Conservation (phyloP, 2,329 filamentous ascomycete genomes). For the Metarhizium anisopliae region DNA sequence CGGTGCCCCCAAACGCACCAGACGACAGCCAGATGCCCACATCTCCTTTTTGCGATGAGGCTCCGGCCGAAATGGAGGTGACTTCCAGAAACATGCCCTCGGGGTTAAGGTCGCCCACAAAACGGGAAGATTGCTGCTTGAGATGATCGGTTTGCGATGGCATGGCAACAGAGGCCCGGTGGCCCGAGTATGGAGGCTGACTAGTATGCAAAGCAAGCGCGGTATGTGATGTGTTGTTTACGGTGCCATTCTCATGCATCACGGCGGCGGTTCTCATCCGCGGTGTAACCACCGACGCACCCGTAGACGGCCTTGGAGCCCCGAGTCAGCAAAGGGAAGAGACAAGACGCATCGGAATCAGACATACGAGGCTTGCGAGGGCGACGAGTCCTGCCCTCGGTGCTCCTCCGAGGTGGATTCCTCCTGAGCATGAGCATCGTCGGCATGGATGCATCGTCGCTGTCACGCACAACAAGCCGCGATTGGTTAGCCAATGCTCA, state of each 20-base stretch:
- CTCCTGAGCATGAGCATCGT: slow-evolving; percentile 19
- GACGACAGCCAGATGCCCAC: slow-evolving; percentile 47
- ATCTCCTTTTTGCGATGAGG: slow-evolving; percentile 38
- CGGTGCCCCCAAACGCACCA: slow-evolving; percentile 12
- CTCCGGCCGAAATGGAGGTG: slow-evolving; percentile 25
- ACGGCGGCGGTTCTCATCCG: not conserved
- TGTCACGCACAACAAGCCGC: slow-evolving; percentile 11
- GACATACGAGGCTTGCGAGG: slow-evolving; percentile 22
- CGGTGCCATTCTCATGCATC: slow-evolving; percentile 1
- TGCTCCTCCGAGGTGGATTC: slow-evolving; percentile 18
- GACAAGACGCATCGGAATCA: not conserved
- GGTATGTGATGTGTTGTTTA: not conserved
- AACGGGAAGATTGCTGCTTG: slow-evolving; percentile 30
- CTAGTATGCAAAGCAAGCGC: not conserved
- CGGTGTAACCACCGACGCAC: not conserved
- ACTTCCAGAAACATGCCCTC: slow-evolving; percentile 52
- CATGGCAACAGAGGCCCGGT: not conserved
- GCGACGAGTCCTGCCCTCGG: slow-evolving; percentile 16
- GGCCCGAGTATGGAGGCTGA: not conserved
- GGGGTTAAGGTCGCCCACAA: slow-evolving; percentile 51
- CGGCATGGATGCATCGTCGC: slow-evolving; percentile 36
- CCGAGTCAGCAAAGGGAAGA: not conserved
- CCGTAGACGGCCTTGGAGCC: not conserved
- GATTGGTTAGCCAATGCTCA: slow-evolving; percentile 1
- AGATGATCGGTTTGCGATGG: not conserved